These are phyloP conservation scores for Trichoderma asperellum DNA, from an alignment of 2,329 filamentous ascomycete genomes.

Conservation along the genomic window DNA sequence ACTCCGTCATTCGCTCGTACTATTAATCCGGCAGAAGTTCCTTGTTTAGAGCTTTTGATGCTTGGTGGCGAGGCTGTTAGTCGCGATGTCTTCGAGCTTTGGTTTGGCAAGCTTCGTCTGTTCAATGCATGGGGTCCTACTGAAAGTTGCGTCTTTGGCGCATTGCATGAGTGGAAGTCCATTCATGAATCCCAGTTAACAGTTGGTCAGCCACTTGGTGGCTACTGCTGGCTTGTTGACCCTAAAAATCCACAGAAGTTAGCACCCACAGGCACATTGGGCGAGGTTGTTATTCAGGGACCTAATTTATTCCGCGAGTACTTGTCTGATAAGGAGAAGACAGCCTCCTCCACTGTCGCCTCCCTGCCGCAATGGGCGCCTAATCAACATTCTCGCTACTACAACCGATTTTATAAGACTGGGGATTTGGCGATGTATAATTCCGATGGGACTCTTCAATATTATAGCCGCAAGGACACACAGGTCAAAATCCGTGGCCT, in stretches of 20 bases:
- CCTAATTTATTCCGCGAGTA: slow-evolving; percentile 27
- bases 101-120: slow-evolving; percentile 27
- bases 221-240: slow-evolving; percentile 29
- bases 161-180: slow-evolving; percentile 25
- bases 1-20: slow-evolving; percentile 27
- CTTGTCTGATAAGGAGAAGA: slow-evolving; percentile 15
- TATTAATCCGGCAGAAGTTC: slow-evolving; percentile 32
- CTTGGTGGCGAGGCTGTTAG: slow-evolving; percentile 28
- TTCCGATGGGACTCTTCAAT: slow-evolving; percentile 24
- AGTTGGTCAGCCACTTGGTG: slow-evolving; percentile 23
- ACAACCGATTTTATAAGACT: slow-evolving; percentile 21
- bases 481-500: slow-evolving; percentile 28
- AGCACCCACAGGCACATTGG: slow-evolving; percentile 21
- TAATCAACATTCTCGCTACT: not conserved
- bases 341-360: slow-evolving; percentile 10
- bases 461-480: slow-evolving; percentile 25
- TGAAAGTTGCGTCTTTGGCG: slow-evolving; percentile 26
- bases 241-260: slow-evolving; percentile 14
- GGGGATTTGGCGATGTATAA: slow-evolving; percentile 26
- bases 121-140: slow-evolving; percentile 27
- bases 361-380: slow-evolving; percentile 23
- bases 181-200: slow-evolving; percentile 22
- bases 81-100: slow-evolving; percentile 26
- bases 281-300: slow-evolving; percentile 27
- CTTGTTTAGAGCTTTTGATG: slow-evolving; percentile 23